phyloP scores from a whole-genome alignment of 2,329 filamentous ascomycete species.

The Aureobasidium namibiae region DNA sequence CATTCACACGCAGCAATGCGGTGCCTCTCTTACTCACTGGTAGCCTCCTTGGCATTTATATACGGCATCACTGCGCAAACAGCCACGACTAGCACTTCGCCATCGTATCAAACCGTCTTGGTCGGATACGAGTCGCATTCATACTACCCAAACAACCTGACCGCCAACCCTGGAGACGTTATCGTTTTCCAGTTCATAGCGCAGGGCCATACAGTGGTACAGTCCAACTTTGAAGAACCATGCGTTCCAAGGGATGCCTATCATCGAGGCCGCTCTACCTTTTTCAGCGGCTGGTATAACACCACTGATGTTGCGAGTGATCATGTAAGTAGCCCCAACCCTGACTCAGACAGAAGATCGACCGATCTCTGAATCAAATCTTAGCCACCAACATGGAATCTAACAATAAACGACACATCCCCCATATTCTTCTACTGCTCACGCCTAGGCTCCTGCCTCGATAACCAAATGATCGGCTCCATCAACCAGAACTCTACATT shows the following conservation, averaged over 20 bases:
- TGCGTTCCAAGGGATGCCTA: slow-evolving; percentile 30
- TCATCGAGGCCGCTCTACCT: slow-evolving; percentile 17
- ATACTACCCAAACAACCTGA: slow-evolving; percentile 30
- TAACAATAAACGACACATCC: slow-evolving; percentile 50
- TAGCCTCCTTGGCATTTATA: slow-evolving; percentile 1
- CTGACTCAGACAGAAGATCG: no score
- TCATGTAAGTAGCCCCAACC: neutral
- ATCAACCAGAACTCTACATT: slow-evolving; percentile 51
- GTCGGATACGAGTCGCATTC: slow-evolving; percentile 29
- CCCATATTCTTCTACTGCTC: slow-evolving; percentile 65
- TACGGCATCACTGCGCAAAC: neutral
- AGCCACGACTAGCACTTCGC: neutral
- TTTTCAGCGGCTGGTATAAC: slow-evolving; percentile 20
- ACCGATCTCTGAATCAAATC: no score
- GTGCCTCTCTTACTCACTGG: neutral
- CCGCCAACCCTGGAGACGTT: slow-evolving; percentile 32
- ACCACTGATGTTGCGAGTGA: slow-evolving; percentile 2
- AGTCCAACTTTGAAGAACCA: slow-evolving; percentile 33
- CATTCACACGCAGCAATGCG: neutral
- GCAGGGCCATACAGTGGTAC: slow-evolving; percentile 35
- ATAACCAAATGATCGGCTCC: slow-evolving; percentile 64
- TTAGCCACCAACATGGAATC: slow-evolving; percentile 23
- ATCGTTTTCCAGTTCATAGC: slow-evolving; percentile 36
- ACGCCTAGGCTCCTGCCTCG: slow-evolving; percentile 56
- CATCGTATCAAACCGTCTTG: slow-evolving; percentile 25